Base-by-base conservation (phyloP, 257 asterid species). In the Jacaranda copaia region DNA sequence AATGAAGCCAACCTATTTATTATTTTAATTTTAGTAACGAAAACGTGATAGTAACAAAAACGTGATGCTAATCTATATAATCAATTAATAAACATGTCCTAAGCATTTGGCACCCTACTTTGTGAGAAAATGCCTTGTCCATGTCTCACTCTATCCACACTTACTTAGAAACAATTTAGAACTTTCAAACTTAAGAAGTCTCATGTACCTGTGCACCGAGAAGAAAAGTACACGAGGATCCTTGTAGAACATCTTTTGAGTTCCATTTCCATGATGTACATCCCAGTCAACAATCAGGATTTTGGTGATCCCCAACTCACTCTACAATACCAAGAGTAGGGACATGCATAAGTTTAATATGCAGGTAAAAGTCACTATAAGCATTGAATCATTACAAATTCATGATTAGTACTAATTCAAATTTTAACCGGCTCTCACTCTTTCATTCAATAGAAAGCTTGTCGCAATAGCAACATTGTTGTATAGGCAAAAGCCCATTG, bases 211-310 rank as follows among this genome's bases (percentile, higher is more conserved):
- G 75, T 96, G 99, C 76, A 96, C 99, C 53, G 99, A 96, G 92
- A 96, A 96, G 90, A 91, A 95, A 32, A 93, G 97, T 61, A 90
- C 98, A 73, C 92, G 93, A 62, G 96, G 87, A 67, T 96, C 99
- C 32, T 90, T 79, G 89, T 92, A 96, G 81, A 96, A 96, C 88
- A 83, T 90, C 52, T 91, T 90, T 75, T 96, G 99, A 83, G 99
- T 96, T 70, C 97, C 99, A 85, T 96, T 95, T 80, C 98, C 99
- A 83, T 96, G 99, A 78, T 96, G 99, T 12, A 93, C 99, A 85
- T 96, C 99, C 99, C 99, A 96, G 72, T 96, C 99, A 81, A 96
- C 97, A 76, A 96, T 91, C 72, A 96, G 81, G 77, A 96, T 84
- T 84, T 90, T 96, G 36, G 77, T 88, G 79, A 96, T 86, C 70